phyloP scores from a whole-genome alignment of 2,329 filamentous ascomycete genomes.

The Madurella mycetomatis region DNA sequence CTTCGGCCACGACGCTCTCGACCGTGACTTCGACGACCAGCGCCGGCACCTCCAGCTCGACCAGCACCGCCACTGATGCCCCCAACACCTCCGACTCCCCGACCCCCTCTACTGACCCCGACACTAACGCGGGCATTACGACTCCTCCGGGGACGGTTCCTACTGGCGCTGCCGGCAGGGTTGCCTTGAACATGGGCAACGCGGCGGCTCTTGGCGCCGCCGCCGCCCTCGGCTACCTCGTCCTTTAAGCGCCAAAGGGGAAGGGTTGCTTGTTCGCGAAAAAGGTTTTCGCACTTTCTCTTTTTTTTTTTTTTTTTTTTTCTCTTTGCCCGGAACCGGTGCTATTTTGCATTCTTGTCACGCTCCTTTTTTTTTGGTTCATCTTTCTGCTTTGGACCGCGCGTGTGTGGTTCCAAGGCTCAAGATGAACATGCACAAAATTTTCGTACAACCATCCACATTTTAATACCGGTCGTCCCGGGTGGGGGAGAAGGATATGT shows the following conservation, averaged over 20 bases:
- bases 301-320: not conserved
- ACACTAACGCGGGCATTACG: constrained; percentile 26
- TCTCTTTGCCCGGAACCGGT: constrained; percentile 11
- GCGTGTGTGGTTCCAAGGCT: not conserved
- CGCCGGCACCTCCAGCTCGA: constrained; percentile 14
- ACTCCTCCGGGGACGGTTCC: constrained; percentile 1
- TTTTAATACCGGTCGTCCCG: constrained; percentile 11
- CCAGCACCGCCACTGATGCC: constrained; percentile 15
- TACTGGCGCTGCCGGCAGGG: constrained; percentile 22
- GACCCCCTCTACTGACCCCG: constrained; percentile 28
- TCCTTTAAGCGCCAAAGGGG: constrained; percentile 23
- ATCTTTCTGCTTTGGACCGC: not conserved
- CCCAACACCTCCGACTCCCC: constrained; percentile 11
- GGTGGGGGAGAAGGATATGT: not conserved
- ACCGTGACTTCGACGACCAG: constrained; percentile 21
- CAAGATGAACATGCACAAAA: not conserved
- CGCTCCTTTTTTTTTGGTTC: constrained; percentile 16
- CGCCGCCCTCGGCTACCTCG: constrained; percentile 24
- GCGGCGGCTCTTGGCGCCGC: constrained; percentile 25
- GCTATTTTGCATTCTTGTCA: constrained; percentile 20
- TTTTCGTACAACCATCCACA: not conserved
- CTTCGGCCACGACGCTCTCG: constrained; percentile 23
- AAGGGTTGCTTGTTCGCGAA: constrained; percentile 1
- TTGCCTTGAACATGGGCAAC: constrained; percentile 19
- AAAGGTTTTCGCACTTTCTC: no score